phyloP scores from a whole-genome alignment of 768 basidiomycete species.

The Leccinellum rugosiceps region DNA sequence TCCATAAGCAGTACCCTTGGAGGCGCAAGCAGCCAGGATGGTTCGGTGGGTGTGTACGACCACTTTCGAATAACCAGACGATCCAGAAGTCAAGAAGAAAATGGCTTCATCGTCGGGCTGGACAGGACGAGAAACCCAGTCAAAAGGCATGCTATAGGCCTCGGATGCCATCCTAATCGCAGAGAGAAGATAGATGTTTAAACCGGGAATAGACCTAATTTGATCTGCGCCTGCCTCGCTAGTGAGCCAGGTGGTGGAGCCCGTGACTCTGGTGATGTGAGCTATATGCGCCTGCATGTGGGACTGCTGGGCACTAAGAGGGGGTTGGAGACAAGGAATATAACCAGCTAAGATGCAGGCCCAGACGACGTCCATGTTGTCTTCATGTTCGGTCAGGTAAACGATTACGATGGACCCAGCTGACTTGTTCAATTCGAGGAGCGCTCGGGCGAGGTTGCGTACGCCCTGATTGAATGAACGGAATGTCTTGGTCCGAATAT shows the following conservation, averaged over 20 bases:
- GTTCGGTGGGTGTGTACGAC: constrained; percentile 38
- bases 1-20: constrained; percentile 33
- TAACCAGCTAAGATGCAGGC: constrained; percentile 28
- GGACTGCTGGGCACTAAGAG: constrained; percentile 27
- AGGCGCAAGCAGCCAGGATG: constrained; percentile 30
- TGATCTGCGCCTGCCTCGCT: constrained; percentile 25
- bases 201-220: constrained; percentile 13
- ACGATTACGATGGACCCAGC: constrained; percentile 21
- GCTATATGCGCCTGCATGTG: constrained; percentile 26
- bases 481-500: constrained; percentile 13
- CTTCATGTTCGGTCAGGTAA: constrained; percentile 29
- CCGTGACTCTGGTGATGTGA: constrained; percentile 19
- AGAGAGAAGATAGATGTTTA: constrained; percentile 27
- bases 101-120: constrained; percentile 28
- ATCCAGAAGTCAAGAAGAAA: constrained; percentile 38
- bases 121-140: constrained; percentile 11
- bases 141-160: constrained; percentile 1
- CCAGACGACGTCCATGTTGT: constrained; percentile 31
- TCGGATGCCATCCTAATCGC: constrained; percentile 19
- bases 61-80: constrained; percentile 40
- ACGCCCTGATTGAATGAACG: constrained; percentile 15
- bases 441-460: constrained; percentile 17
- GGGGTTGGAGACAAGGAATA: constrained; percentile 29
- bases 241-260: constrained; percentile 23
- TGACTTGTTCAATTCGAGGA: constrained; percentile 17